A percentile compares a stretch with the other conserved stretches of the same genome.
These are phyloP conservation scores for Trichoderma asperellum DNA, from an alignment of 2,329 filamentous ascomycete genomes.

Conservation along the genomic window DNA sequence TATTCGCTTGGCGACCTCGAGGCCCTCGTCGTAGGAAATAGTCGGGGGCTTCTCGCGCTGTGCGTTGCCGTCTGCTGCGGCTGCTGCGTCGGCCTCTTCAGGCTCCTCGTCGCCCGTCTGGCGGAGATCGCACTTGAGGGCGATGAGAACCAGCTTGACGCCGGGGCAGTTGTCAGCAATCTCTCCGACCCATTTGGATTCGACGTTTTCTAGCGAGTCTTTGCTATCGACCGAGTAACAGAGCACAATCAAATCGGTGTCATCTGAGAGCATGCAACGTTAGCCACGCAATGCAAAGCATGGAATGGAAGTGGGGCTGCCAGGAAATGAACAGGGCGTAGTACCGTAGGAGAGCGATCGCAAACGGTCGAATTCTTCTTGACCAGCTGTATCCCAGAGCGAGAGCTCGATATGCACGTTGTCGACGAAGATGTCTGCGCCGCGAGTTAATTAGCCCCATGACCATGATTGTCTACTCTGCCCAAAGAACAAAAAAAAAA, in stretches of 20 bases:
- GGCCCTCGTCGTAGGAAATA: conserved; percentile 89
- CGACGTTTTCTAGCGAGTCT: conserved; percentile 96
- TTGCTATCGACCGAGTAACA: conserved; percentile 97
- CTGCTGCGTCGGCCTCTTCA: conserved; percentile 50
- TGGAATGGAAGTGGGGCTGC: conserved; percentile 16
- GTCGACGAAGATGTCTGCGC: conserved; percentile 93
- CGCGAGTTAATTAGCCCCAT: conserved; percentile 3
- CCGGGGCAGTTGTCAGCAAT: conserved; percentile 97
- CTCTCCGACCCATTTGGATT: conserved; percentile 97
- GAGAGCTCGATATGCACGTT: conserved; percentile 96
- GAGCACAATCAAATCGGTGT: conserved; percentile 98
- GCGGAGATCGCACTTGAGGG: conserved; percentile 93
- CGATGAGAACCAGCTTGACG: conserved; percentile 92
- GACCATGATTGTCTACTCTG: not conserved
- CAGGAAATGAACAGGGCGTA: not conserved
- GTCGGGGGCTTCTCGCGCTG: conserved; percentile 67
- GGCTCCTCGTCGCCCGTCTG: conserved; percentile 78
- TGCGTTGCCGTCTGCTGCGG: conserved; percentile 39
- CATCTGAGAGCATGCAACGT: conserved; percentile 50
- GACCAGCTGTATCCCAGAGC: conserved; percentile 96
- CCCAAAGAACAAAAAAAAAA: not conserved
- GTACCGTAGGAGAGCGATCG: conserved; percentile 90
- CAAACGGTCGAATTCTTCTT: conserved; percentile 97
- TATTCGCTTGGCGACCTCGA: conserved; percentile 89
- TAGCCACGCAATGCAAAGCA: conserved; percentile 12